Evolutionary conservation across 352 stramenopile genomes (phyloP).

Genomic region (Plasmopara halstedii): DNA sequence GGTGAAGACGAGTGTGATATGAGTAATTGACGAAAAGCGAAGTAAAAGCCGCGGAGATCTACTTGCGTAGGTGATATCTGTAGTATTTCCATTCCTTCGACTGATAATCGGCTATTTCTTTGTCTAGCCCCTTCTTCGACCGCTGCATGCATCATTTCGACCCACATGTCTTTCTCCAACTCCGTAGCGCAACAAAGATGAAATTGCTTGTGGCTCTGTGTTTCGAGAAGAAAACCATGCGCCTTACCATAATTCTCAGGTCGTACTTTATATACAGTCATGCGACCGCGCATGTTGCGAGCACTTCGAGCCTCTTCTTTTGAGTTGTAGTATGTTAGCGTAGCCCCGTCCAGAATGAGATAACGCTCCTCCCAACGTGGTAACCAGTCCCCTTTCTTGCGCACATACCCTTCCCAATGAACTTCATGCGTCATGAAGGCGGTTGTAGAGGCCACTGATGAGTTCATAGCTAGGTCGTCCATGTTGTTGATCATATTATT

Average conservation of each 20-base stretch:
- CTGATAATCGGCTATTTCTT: constrained; percentile 12
- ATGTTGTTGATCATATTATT: constrained; percentile 7
- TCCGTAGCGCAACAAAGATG: constrained; percentile 82
- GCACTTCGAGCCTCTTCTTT: constrained; percentile 80
- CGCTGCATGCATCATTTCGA: constrained; percentile 87
- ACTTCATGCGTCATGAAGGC: constrained; percentile 58
- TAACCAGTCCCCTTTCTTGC: constrained; percentile 86
- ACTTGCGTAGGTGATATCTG: constrained; percentile 65
- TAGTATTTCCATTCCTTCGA: constrained; percentile 21
- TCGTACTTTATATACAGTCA: constrained; percentile 74
- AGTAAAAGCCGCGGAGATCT: constrained; percentile 81
- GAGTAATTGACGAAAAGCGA: constrained; percentile 78
- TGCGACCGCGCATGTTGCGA: constrained; percentile 69
- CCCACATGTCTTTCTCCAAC: constrained; percentile 87
- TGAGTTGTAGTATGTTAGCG: constrained; percentile 83
- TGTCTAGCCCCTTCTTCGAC: constrained; percentile 54
- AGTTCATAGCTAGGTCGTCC: constrained; percentile 36
- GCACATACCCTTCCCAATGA: constrained; percentile 84
- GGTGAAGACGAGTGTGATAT: constrained; percentile 84
- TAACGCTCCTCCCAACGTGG: constrained; percentile 87
- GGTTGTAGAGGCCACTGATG: constrained; percentile 26
- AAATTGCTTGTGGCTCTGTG: constrained; percentile 84
- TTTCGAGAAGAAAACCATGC: constrained; percentile 83
- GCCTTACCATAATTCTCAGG: constrained; percentile 85
- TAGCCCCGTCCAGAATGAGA: constrained; percentile 75